Evolutionary conservation across 371 early-diverging fungal species (phyloP).

Genomic region (Rhizopus sp.): DNA sequence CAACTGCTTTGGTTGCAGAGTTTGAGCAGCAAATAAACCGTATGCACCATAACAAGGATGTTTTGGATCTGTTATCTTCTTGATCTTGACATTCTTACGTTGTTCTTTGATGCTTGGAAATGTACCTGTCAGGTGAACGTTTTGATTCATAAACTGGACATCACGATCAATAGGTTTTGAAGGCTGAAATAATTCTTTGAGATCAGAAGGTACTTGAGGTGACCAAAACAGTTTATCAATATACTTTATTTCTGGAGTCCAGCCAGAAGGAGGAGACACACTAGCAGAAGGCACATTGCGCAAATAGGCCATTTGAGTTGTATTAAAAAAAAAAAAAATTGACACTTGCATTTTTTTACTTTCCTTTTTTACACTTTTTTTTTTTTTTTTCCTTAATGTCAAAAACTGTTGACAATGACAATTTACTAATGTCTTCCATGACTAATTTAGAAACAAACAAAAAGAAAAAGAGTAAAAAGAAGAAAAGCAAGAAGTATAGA

Average conservation of each 20-base stretch:
- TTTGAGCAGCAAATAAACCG: constrained; percentile 52
- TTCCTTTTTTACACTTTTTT: background rate
- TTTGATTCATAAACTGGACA: constrained; percentile 37
- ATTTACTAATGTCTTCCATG: background rate
- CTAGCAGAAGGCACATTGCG: constrained; percentile 30
- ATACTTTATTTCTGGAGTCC: constrained; percentile 47
- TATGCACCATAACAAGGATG: constrained; percentile 57
- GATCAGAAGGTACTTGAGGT: constrained; percentile 34
- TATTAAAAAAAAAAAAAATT: constrained; percentile 1
- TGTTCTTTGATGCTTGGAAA: constrained; percentile 41
- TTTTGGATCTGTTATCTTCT: constrained; percentile 37
- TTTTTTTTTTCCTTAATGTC: background rate
- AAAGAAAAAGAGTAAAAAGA: constrained; percentile 17
- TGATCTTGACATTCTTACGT: constrained; percentile 45
- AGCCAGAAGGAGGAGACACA: constrained; percentile 42
- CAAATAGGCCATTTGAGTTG: constrained; percentile 16
- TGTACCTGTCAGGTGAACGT: constrained; percentile 44
- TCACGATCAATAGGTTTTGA: constrained; percentile 26
- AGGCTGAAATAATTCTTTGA: constrained; percentile 38
- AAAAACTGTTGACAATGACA: background rate
- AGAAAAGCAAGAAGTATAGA: constrained; percentile 23
- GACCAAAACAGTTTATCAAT: constrained; percentile 51
- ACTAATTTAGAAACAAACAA: constrained; percentile 3
- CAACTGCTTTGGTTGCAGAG: constrained; percentile 44
- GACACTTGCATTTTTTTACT: background rate